Conservation (phyloP, 345 rosid species). For the Carallia pectinifolia region DNA sequence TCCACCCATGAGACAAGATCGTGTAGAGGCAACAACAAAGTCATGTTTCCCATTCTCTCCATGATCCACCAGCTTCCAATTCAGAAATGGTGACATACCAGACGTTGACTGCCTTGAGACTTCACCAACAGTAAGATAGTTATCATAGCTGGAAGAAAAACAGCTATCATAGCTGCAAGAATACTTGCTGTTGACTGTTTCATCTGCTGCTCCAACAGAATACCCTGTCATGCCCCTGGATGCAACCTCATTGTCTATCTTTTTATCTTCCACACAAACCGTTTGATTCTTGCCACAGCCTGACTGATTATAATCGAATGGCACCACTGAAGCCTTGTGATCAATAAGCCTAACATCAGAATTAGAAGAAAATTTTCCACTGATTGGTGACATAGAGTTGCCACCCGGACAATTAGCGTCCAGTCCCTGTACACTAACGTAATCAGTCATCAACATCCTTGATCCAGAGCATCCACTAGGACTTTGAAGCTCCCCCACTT, state of each 20-base stretch:
- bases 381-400: slow-evolving; percentile 27
- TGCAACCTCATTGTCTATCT: slow-evolving; percentile 23
- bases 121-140: slow-evolving; percentile 28
- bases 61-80: slow-evolving; percentile 15
- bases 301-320: slow-evolving; percentile 24
- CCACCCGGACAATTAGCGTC: slow-evolving; percentile 34
- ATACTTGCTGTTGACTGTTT: slow-evolving; percentile 15
- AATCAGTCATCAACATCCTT: slow-evolving; percentile 34
- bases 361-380: slow-evolving; percentile 27
- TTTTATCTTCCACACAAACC: slow-evolving; percentile 28
- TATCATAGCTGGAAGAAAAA: slow-evolving; percentile 26
- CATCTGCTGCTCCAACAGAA: slow-evolving; percentile 30
- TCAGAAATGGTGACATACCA: slow-evolving; percentile 18
- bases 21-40: slow-evolving; percentile 24
- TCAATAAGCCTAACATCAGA: slow-evolving; percentile 28
- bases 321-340: slow-evolving; percentile 26
- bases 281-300: slow-evolving; percentile 21
- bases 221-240: slow-evolving; percentile 26
- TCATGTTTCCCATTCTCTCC: slow-evolving; percentile 29
- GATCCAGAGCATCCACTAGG: slow-evolving; percentile 38
- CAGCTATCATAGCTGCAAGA: slow-evolving; percentile 22
- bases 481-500: slow-evolving; percentile 34
- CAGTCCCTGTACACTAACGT: slow-evolving; percentile 30
- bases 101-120: slow-evolving; percentile 34
- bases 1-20: slow-evolving; percentile 25